Evolutionary conservation across 345 rosid genomes (phyloP).

Genomic region (Adansonia digitata): DNA sequence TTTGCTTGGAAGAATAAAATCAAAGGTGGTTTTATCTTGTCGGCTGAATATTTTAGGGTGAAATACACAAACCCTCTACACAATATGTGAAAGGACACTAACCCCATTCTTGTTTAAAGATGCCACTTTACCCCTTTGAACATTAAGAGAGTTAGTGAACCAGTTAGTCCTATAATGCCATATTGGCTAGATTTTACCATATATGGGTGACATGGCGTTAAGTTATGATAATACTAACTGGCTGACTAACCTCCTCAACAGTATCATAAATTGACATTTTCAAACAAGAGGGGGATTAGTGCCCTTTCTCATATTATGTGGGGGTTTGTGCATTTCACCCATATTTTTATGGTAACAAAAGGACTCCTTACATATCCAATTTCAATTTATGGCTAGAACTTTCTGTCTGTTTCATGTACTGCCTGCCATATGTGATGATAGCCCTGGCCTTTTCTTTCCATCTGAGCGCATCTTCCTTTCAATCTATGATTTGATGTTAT

Average conservation of each 20-base stretch:
- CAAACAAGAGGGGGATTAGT: too few species aligned
- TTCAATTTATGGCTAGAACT: not conserved
- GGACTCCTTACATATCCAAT: not conserved
- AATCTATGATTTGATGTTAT: constrained; percentile 8
- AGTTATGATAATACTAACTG: not conserved
- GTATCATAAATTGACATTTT: not conserved
- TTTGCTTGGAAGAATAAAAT: not conserved
- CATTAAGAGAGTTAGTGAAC: not conserved
- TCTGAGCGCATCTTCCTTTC: not conserved
- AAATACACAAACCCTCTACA: not conserved
- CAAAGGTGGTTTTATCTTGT: not conserved
- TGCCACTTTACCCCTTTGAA: not conserved
- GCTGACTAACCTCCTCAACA: not conserved
- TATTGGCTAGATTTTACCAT: not conserved
- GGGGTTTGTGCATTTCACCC: not conserved
- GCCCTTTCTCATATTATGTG: too few species aligned
- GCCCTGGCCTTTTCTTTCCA: constrained; percentile 6
- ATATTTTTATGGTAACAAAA: not conserved
- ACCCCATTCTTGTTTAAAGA: not conserved
- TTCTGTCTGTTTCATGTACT: not conserved
- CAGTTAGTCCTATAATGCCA: not conserved
- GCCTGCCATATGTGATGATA: not conserved
- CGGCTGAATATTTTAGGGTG: not conserved
- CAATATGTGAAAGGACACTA: not conserved
- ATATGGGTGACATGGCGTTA: not conserved